phyloP scores from a whole-genome alignment of 2,329 filamentous ascomycete species.

The Aspergillus niger region DNA sequence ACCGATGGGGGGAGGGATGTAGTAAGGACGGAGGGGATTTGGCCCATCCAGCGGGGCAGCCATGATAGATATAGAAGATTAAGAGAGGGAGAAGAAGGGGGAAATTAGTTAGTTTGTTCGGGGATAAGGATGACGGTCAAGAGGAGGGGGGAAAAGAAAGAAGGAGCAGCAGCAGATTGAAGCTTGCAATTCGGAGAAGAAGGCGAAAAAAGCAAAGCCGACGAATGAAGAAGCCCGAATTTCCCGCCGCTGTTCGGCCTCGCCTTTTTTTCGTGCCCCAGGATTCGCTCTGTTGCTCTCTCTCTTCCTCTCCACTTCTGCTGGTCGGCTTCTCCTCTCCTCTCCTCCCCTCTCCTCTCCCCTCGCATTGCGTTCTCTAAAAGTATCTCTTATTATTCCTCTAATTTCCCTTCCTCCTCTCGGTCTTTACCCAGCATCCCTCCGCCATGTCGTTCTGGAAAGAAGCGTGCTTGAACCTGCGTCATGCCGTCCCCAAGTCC shows the following conservation, averaged over 20 bases:
- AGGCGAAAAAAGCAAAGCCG: conserved; percentile 6
- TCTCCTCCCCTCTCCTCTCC: background rate
- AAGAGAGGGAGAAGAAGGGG: conserved; percentile 1
- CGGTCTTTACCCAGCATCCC: background rate
- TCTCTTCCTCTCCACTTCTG: conserved; percentile 11
- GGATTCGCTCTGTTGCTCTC: conserved; percentile 6
- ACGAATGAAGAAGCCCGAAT: conserved; percentile 23
- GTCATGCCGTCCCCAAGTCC: conserved; percentile 56
- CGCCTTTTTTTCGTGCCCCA: conserved; percentile 20
- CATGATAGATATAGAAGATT: conserved; percentile 36
- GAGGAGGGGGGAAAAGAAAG: background rate
- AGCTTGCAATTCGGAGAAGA: conserved; percentile 7
- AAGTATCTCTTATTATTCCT: background rate
- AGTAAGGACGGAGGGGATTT: conserved; percentile 64
- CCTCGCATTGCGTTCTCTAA: background rate
- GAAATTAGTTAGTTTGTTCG: background rate
- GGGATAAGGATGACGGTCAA: background rate
- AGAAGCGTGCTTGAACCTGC: conserved; percentile 36
- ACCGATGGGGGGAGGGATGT: conserved; percentile 67
- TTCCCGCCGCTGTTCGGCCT: conserved; percentile 25
- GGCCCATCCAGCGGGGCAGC: conserved; percentile 53
- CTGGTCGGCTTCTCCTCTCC: background rate
- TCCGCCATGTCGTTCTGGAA: conserved; percentile 37
- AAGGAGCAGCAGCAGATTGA: conserved; percentile 1
- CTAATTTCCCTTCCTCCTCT: conserved; percentile 1